Evolutionary conservation across 2,329 filamentous ascomycete species (phyloP).

Genomic region (Boeremia exigua): DNA sequence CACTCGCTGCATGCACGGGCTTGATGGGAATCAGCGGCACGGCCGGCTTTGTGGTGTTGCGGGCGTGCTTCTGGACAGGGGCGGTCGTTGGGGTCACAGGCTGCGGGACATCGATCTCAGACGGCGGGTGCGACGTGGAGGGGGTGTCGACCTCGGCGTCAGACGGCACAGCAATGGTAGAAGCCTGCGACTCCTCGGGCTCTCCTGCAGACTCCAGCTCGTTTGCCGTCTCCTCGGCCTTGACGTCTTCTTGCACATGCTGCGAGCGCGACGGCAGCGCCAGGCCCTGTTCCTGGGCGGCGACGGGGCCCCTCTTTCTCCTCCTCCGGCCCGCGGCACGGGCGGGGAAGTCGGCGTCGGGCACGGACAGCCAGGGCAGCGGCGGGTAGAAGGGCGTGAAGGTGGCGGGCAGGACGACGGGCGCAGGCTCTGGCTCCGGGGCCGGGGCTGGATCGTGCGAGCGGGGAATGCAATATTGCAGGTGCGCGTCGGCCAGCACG

Average conservation of each 20-base stretch:
- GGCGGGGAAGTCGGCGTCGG: conserved; percentile 61
- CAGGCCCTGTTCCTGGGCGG: conserved; percentile 48
- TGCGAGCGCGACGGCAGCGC: conserved; percentile 60
- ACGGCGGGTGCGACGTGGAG: conserved; percentile 63
- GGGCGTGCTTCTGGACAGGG: conserved; percentile 44
- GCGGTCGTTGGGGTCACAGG: conserved; percentile 42
- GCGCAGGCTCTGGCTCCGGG: conserved; percentile 26
- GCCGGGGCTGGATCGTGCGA: not conserved
- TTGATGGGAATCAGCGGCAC: conserved; percentile 61
- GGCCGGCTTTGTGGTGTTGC: conserved; percentile 53
- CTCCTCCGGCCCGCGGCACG: conserved; percentile 55
- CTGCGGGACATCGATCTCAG: conserved; percentile 62
- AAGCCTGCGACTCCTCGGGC: conserved; percentile 50
- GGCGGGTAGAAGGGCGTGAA: conserved; percentile 58
- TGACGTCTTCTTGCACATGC: conserved; percentile 21
- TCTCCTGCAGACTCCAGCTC: conserved; percentile 51
- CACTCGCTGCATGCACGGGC: conserved; percentile 48
- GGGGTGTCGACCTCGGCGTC: conserved; percentile 62
- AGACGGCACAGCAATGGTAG: conserved; percentile 53
- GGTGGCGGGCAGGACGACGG: conserved; percentile 21
- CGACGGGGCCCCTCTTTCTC: conserved; percentile 50
- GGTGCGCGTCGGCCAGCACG: too few relatives aligned
- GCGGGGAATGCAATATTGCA: too few relatives aligned
- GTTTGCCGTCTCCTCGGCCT: conserved; percentile 22
- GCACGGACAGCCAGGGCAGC: conserved; percentile 66